A percentile compares a stretch with the other conserved stretches of the same genome.
Evolutionary conservation across 345 rosid species (phyloP).

Genomic region (Lepidium aucheri): DNA sequence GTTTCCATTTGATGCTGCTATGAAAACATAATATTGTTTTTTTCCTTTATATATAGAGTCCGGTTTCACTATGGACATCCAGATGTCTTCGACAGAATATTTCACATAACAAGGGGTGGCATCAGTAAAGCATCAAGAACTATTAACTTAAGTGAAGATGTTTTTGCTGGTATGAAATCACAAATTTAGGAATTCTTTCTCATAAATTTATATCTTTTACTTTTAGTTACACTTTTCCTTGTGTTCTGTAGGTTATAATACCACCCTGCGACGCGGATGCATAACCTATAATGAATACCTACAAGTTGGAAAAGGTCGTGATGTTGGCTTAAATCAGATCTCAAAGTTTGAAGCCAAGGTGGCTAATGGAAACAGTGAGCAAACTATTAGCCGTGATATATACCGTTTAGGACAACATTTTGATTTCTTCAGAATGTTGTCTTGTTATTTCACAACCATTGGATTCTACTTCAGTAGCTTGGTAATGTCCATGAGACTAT

Average conservation of each 20-base stretch:
- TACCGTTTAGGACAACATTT: conserved; percentile 77
- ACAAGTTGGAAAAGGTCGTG: conserved; percentile 99
- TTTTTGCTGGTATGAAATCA: conserved; percentile 64
- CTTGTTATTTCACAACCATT: conserved; percentile 92
- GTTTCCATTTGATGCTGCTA: conserved; percentile 1
- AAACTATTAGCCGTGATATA: conserved; percentile 85
- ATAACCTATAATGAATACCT: conserved; percentile 82
- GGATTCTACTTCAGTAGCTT: conserved; percentile 90
- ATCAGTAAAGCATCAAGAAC: conserved; percentile 97
- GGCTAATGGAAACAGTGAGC: conserved; percentile 95
- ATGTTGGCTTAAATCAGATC: conserved; percentile 92
- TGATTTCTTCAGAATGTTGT: conserved; percentile 95
- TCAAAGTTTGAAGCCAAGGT: conserved; percentile 98
- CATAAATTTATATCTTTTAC: conserved; percentile 8
- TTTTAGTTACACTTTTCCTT: conserved; percentile 10
- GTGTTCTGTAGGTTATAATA: conserved; percentile 59
- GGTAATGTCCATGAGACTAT: conserved; percentile 37
- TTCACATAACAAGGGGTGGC: conserved; percentile 97
- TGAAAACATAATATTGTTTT: background rate
- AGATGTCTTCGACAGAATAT: conserved; percentile 85
- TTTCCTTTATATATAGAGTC: conserved; percentile 44
- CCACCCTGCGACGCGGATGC: conserved; percentile 71
- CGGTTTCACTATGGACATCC: conserved; percentile 98
- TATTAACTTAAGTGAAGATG: conserved; percentile 87
- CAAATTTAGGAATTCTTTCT: background rate